Conservation (phyloP, 1,284 basidiomycete genomes). For the Marasmius oreades region DNA sequence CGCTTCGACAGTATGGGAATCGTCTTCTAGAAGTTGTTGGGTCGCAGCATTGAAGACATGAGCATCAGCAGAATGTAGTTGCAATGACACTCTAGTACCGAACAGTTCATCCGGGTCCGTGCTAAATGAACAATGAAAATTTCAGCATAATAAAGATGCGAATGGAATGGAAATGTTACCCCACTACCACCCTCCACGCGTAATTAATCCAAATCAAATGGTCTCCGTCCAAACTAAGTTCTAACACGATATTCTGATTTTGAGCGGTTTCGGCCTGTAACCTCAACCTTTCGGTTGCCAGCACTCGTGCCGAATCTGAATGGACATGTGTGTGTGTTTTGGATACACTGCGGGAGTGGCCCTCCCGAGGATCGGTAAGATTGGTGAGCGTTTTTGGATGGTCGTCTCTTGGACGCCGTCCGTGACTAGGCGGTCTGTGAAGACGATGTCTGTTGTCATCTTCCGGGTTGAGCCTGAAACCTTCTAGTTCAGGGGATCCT, state of each 20-base stretch:
- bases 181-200: slow-evolving; percentile 89
- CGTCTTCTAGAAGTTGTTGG: slow-evolving; percentile 82
- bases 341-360: slow-evolving; percentile 30
- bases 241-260: slow-evolving; percentile 93
- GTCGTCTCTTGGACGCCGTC: slow-evolving; percentile 56
- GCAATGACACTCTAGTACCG: slow-evolving; percentile 77
- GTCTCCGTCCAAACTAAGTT: slow-evolving; percentile 91
- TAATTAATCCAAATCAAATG: slow-evolving; percentile 93
- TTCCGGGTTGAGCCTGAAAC: slow-evolving; percentile 47
- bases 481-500: slow-evolving; percentile 41
- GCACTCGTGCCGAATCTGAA: slow-evolving; percentile 68
- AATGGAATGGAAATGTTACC: slow-evolving; percentile 45
- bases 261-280: slow-evolving; percentile 90
- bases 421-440: slow-evolving; percentile 46
- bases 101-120: slow-evolving; percentile 82
- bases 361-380: slow-evolving; percentile 30
- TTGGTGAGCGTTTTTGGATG: slow-evolving; percentile 44
- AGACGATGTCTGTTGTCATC: slow-evolving; percentile 55
- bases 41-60: slow-evolving; percentile 89
- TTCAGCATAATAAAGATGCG: slow-evolving; percentile 11
- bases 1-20: slow-evolving; percentile 92
- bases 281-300: slow-evolving; percentile 81
- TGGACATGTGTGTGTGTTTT: slow-evolving; percentile 49
- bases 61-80: slow-evolving; percentile 84
- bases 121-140: slow-evolving; percentile 42